Evolutionary conservation across 208 protist species (phyloP), one percentile per base, ranked within the genome.

Genomic region (Leishmania major): DNA sequence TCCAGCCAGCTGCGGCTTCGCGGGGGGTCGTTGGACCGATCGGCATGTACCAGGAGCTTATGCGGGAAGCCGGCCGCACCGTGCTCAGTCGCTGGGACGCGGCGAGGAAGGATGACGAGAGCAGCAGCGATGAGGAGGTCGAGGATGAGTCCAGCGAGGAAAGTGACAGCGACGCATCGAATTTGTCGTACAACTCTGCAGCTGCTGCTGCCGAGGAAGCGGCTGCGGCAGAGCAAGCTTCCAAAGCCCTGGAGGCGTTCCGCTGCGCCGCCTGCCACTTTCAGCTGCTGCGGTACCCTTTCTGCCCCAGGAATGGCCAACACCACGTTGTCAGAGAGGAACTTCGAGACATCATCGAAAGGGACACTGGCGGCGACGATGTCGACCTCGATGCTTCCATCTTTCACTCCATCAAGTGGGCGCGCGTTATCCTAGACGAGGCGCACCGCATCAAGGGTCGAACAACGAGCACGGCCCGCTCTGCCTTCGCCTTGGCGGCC

Each of bases 371-470:
- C 74, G 93, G 90, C 64, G 91, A 95, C 80, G 84, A 91, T 53
- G 85, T 98, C 31, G 89, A 96, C 86, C 70, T 95, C 40, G 71
- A 47, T 49, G 78, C 59, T 40, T 97, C 94, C 40, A 67, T 91
- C 74, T 96, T 99, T 74, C 96, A 98, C 82, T 89, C 85, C 31
- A 90, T 98, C 66, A 82, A 76, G 67, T 99, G 97, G 96, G 87
- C 90, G 25, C 90, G 96, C 25, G 88, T 99, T n/a, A 90, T 99
- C 31, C 84, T 99, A 28, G 97, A 99, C 77, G 97, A 99, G 84
- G 97, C 95, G 22, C 97, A 98, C 87, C 90, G 95, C 66, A 98
- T 98, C 82, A 98, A 98, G 78, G 90, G 92, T 31, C 88, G 92
- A 47, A 98, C 94, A 19, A 98, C 94, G 64, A 96, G 88, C 86